These are phyloP conservation scores for Hanseniaspora clermontiae DNA, from an alignment of 805 yeast species.

Conservation along the genomic window DNA sequence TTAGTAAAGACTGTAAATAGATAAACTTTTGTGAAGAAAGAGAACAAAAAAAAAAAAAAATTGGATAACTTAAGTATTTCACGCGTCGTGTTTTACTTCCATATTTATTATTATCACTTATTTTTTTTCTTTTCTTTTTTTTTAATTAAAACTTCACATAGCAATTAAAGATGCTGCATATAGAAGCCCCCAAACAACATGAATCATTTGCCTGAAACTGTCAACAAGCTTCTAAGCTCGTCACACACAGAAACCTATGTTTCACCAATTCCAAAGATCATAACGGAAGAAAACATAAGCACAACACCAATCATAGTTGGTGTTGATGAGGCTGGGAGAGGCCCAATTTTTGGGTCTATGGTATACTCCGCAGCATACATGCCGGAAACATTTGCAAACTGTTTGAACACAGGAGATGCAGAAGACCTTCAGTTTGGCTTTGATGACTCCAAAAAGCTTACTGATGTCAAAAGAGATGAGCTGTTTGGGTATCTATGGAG, in stretches of 20 bases:
- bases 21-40: background rate
- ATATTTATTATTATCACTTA: background rate
- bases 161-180: background rate
- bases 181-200: background rate
- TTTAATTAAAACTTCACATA: no score
- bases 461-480: slow-evolving; percentile 53
- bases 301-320: slow-evolving; percentile 48
- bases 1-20: background rate
- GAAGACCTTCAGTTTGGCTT: slow-evolving; percentile 56
- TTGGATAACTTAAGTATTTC: no score
- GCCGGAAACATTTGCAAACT: slow-evolving; percentile 1
- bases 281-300: slow-evolving; percentile 23
- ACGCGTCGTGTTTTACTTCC: background rate
- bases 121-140: background rate
- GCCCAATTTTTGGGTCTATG: slow-evolving; percentile 97
- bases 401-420: slow-evolving; percentile 32
- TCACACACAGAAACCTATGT: slow-evolving; percentile 36
- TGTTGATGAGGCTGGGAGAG: slow-evolving; percentile 97
- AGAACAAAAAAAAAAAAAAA: no score
- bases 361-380: slow-evolving; percentile 86
- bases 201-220: slow-evolving; percentile 25
- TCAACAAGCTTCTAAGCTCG: slow-evolving; percentile 17
- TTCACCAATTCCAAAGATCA: slow-evolving; percentile 37
- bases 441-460: slow-evolving; percentile 84
- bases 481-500: slow-evolving; percentile 48